Evolutionary conservation across 345 rosid genomes (phyloP).

Genomic region (Gynandropsis gynandra): DNA sequence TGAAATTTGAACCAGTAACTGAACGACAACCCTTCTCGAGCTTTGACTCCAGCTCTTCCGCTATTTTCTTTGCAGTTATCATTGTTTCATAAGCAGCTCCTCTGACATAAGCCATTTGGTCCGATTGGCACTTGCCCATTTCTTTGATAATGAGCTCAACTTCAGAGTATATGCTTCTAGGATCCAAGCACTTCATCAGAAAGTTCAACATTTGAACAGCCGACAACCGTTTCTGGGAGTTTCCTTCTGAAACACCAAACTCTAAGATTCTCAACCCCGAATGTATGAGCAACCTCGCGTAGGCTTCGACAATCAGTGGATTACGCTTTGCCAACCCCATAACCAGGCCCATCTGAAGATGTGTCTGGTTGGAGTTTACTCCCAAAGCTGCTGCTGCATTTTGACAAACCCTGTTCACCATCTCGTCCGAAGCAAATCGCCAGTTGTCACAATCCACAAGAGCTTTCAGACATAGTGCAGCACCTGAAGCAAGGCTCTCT

Average conservation of each 20-base stretch:
- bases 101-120: constrained; percentile 82
- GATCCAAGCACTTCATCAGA: constrained; percentile 76
- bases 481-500: constrained; percentile 82
- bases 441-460: constrained; percentile 88
- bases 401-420: constrained; percentile 87
- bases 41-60: constrained; percentile 44
- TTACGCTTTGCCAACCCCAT: constrained; percentile 86
- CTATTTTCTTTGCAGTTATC: constrained; percentile 68
- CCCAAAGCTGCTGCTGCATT: constrained; percentile 80
- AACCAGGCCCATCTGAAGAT: constrained; percentile 70
- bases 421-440: constrained; percentile 83
- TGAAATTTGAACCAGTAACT: constrained; percentile 55
- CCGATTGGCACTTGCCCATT: constrained; percentile 82
- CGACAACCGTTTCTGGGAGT: constrained; percentile 77
- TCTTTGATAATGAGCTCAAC: constrained; percentile 60
- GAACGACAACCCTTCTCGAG: constrained; percentile 56
- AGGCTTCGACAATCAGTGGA: constrained; percentile 79
- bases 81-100: constrained; percentile 92
- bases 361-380: constrained; percentile 65
- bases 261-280: constrained; percentile 58
- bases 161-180: constrained; percentile 67
- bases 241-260: constrained; percentile 52
- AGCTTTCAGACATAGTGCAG: constrained; percentile 84
- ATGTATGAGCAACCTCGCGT: constrained; percentile 71
- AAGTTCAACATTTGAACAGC: constrained; percentile 89